phyloP scores from a whole-genome alignment of 805 yeast species.

The Candida sonorensis region DNA sequence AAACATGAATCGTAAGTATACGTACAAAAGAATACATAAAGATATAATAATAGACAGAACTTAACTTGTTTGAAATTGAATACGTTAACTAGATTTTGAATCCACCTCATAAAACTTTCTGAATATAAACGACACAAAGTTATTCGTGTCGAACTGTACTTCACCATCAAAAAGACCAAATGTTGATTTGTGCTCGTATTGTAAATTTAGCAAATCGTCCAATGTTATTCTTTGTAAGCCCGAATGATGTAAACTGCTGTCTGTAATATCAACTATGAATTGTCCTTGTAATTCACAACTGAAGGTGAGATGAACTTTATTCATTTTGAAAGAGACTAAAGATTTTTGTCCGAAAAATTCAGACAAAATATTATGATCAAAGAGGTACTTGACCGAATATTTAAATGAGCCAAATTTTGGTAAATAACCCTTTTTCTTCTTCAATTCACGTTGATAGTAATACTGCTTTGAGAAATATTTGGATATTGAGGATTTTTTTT shows the following conservation, averaged over 20 bases:
- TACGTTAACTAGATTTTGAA: too few species aligned
- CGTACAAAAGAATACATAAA: too few species aligned
- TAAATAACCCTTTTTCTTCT: conserved; percentile 55
- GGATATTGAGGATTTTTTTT: conserved; percentile 29
- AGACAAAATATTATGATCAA: conserved; percentile 62
- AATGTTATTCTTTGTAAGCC: conserved; percentile 53
- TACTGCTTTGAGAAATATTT: conserved; percentile 64
- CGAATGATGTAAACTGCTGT: conserved; percentile 27
- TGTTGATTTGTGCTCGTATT: conserved; percentile 55
- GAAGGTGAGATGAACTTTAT: conserved; percentile 67
- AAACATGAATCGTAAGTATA: too few species aligned
- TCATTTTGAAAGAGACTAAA: conserved; percentile 40
- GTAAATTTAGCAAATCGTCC: conserved; percentile 65
- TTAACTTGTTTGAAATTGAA: too few species aligned
- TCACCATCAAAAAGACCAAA: conserved; percentile 59
- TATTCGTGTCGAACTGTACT: conserved; percentile 63
- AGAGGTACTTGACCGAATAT: conserved; percentile 66
- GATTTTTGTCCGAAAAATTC: conserved; percentile 32
- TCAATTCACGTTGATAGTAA: conserved; percentile 65
- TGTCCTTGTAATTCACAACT: conserved; percentile 68
- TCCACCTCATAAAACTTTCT: conserved; percentile 59
- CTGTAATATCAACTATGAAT: conserved; percentile 69
- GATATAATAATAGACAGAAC: too few species aligned
- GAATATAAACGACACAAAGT: conserved; percentile 63
- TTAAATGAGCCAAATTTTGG: conserved; percentile 75